Conservation (phyloP, 805 yeast species). For the Tetrapisispora fleetii region DNA sequence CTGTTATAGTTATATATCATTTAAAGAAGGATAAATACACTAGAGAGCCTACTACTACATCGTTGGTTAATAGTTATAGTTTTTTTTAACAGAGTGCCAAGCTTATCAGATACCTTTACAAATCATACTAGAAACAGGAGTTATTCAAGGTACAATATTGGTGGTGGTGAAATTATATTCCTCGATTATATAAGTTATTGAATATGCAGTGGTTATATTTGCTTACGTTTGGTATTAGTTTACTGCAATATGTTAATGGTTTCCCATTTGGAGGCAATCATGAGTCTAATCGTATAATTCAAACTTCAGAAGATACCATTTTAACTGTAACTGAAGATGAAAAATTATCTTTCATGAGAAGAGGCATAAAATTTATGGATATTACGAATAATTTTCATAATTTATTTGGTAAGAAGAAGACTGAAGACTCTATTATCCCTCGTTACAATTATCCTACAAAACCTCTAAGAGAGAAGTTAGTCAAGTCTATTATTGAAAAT, state of each 20-base stretch:
- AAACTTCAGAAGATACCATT: constrained; percentile 17
- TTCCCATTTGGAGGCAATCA: constrained; percentile 9
- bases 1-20: no score
- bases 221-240: not conserved
- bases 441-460: constrained; percentile 42
- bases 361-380: constrained; percentile 52
- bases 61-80: no score
- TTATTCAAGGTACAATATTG: no score
- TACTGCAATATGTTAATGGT: not conserved
- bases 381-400: constrained; percentile 37
- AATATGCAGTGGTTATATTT: constrained; percentile 1
- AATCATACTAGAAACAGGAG: no score
- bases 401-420: constrained; percentile 14
- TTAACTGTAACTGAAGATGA: constrained; percentile 33
- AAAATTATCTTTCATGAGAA: constrained; percentile 35
- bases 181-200: no score
- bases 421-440: constrained; percentile 19
- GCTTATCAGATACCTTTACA: no score
- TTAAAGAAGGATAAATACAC: no score
- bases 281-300: constrained; percentile 16
- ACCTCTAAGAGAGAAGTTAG: constrained; percentile 30
- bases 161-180: no score
- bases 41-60: no score
- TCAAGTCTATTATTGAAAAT: constrained; percentile 33
- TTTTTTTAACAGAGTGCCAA: no score